Base-by-base conservation (phyloP, 768 basidiomycete genomes). In the Lactifluus hygrophoroides region DNA sequence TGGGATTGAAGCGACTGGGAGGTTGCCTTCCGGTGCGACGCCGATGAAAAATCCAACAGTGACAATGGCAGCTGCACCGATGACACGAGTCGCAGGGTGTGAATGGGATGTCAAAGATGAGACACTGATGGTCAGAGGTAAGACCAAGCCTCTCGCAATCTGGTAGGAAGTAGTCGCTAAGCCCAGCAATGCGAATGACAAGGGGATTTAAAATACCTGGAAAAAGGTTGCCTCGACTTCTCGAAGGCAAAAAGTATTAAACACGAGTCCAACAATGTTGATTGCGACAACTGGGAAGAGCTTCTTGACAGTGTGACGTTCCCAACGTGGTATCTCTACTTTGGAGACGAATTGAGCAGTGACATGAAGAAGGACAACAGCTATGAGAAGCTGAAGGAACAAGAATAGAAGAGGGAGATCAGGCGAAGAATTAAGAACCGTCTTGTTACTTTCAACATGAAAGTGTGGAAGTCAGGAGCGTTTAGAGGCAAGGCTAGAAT, bases 61-160 rank as follows among this genome's bases (percentile, higher is more conserved):
- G 44, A 93, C 91, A 23, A 82, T 66, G 5, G 66, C 72, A 10
- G 86, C 85, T 11, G 86, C 84, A 4, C 72, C 42, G 17, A 90
- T 68, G 13, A 88, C 82, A 25, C 77, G 73, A 8, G 59, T 19
- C 5, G 84, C 75, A 0, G 89, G 87, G 0, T 72, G 67, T 6
- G 80, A 73, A 21, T 74, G 76, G 2, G 83, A 82, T 59, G 82
- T 72, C 19, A 81, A 44, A 38, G 83, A 84, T 2, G 88, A 86
- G 43, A 91, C 81, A 25, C 81, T 60, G 55, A 93, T 89, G 1
- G 91, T 94, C 48, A 90, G 76, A 0, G 91, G 91, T 5, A 94
- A 76, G 3, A 90, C 85, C 37, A 94, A 78, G 0, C 91, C 90
- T 64, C 90, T 75, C 1, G 90, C 91, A 66, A 94, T 90, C 85